These are phyloP conservation scores for Alternaria panax DNA, from an alignment of 2,329 filamentous ascomycete genomes.

Conservation along the genomic window DNA sequence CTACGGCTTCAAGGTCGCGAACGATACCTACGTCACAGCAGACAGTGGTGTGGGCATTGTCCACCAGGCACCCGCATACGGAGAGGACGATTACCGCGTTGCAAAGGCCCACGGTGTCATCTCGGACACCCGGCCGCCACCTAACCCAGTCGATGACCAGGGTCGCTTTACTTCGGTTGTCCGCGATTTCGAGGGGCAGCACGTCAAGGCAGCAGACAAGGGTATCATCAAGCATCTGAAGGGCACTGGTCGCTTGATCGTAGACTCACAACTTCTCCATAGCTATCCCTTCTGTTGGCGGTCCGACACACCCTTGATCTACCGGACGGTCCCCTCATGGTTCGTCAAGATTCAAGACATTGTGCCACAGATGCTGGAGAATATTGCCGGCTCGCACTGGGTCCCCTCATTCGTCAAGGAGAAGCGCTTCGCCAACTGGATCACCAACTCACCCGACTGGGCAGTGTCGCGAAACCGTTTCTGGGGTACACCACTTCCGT, in stretches of 20 bases:
- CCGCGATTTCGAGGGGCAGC: conserved; percentile 80
- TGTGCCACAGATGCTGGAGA: conserved; percentile 87
- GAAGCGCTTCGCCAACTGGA: conserved; percentile 89
- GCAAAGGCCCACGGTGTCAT: conserved; percentile 80
- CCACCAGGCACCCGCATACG: conserved; percentile 90
- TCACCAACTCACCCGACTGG: conserved; percentile 90
- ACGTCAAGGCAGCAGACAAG: conserved; percentile 93
- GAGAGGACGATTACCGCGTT: conserved; percentile 94
- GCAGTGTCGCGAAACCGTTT: conserved; percentile 93
- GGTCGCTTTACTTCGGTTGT: conserved; percentile 81
- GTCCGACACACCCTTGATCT: conserved; percentile 94
- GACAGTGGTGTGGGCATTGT: conserved; percentile 94
- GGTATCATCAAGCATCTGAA: conserved; percentile 91
- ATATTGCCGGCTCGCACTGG: conserved; percentile 90
- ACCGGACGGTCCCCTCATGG: conserved; percentile 91
- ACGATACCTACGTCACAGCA: conserved; percentile 84
- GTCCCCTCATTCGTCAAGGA: conserved; percentile 91
- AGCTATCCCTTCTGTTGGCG: conserved; percentile 94
- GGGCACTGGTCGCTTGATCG: conserved; percentile 75
- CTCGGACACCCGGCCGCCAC: conserved; percentile 77
- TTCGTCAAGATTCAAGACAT: conserved; percentile 88
- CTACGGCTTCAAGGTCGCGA: conserved; percentile 79
- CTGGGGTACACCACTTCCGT: conserved; percentile 91
- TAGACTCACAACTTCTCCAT: conserved; percentile 87
- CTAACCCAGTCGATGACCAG: conserved; percentile 86